Conservation (phyloP, 78 protist genomes). For the Dictyostelium brefeldianum region DNA sequence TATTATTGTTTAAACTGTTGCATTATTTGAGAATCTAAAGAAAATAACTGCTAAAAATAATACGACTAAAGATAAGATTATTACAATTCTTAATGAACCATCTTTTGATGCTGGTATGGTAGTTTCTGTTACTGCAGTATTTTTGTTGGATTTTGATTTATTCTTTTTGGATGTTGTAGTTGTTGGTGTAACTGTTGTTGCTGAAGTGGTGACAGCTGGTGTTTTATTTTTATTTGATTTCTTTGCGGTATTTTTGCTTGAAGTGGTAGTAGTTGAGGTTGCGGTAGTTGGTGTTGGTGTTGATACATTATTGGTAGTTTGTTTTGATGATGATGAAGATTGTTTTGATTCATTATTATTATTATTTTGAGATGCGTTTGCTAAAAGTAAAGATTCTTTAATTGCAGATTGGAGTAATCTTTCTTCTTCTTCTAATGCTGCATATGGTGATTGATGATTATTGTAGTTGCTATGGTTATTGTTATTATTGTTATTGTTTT, state of each 20-base stretch:
- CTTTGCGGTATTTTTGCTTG: background rate
- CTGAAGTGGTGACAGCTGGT: background rate
- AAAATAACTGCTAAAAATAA: no score
- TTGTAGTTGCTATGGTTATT: background rate
- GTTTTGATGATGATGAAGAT: background rate
- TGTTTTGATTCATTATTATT: background rate
- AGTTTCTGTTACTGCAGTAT: background rate
- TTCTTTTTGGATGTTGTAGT: background rate
- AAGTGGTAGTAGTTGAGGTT: background rate
- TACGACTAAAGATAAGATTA: no score
- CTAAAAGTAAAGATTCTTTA: conserved; percentile 6
- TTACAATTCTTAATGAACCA: no score
- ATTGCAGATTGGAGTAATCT: background rate
- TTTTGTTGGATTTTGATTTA: background rate
- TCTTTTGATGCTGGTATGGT: background rate
- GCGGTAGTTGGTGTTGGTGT: background rate
- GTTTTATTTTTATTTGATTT: conserved; percentile 9
- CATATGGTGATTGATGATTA: background rate
- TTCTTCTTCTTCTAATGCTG: conserved; percentile 17
- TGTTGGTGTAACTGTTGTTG: background rate
- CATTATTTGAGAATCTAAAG: no score
- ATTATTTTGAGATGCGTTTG: background rate
- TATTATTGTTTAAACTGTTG: no score
- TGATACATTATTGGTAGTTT: background rate
- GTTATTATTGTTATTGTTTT: background rate